Conservation (phyloP, 257 asterid genomes). For the Eustoma russellianum region DNA sequence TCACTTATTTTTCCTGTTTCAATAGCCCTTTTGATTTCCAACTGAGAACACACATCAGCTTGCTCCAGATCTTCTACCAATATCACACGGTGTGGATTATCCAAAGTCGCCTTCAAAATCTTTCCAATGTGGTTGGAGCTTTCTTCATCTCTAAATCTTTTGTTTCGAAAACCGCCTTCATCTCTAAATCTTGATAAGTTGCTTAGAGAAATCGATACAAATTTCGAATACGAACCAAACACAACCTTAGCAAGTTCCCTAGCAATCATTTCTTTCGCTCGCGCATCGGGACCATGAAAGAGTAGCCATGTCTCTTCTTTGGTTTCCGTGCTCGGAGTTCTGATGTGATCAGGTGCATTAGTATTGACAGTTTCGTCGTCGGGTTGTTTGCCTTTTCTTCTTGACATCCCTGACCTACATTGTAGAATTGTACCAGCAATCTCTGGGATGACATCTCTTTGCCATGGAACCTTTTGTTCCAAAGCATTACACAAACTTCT, state of each 20-base stretch:
- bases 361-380: neutral
- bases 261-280: constrained; percentile 53
- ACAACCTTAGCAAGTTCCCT: constrained; percentile 61
- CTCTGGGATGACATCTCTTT: constrained; percentile 41
- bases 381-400: constrained; percentile 16
- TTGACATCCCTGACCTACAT: constrained; percentile 66
- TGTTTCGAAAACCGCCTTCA: constrained; percentile 26
- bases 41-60: constrained; percentile 33
- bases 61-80: constrained; percentile 53
- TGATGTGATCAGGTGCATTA: no score
- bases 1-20: constrained; percentile 38
- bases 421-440: constrained; percentile 53
- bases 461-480: constrained; percentile 61
- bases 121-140: constrained; percentile 34
- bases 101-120: constrained; percentile 28
- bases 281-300: constrained; percentile 50
- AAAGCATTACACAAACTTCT: constrained; percentile 50
- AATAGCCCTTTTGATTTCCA: constrained; percentile 43
- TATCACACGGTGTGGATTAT: constrained; percentile 60
- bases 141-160: constrained; percentile 55
- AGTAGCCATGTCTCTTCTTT: constrained; percentile 76
- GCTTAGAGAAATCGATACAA: constrained; percentile 34
- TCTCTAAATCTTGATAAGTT: constrained; percentile 23
- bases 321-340: neutral
- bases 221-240: constrained; percentile 54